Evolutionary conservation across 805 yeast species (phyloP), one percentile per base, ranked within the genome.

Genomic region (Nadsonia fulvescens): DNA sequence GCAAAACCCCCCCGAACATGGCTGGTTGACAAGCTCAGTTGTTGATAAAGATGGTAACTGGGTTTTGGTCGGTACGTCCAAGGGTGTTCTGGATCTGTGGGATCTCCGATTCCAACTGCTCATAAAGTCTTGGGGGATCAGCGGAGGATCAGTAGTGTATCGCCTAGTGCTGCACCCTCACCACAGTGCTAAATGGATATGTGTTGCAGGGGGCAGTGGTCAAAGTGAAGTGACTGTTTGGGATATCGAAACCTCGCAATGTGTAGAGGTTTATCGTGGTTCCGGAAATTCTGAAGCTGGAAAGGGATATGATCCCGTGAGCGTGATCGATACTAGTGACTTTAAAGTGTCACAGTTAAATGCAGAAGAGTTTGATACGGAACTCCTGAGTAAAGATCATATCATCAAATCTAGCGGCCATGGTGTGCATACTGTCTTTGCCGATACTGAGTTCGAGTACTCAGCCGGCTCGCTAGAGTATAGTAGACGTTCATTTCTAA

Each of bases 81-180:
- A 61, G 20, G 95, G 95, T 1, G 52, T 72, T 1, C 43, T 89
- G 15, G 70, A 69, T 35, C 48, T 86, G 9, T 82, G 93, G 92
- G 94, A 82, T 45, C 36, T 77, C 18, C 54, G 91, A 28, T 78
- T 81, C 44, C 58, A 58, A 18, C 32, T 74, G 0, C 51, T 63
- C 21, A 51, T 79, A 18, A 70, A 63, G 33, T 54, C 72, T 1
- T 75, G 81, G 69, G 61, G 62, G 6, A 58, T 79, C 23, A 62
- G 58, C 20, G 52, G 55, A 8, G 56, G 57, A 4, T 47, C 42
- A 12, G 64, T 73, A 1, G 68, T 81, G 6, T 51, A 53, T 6
- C 47, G 58, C 15, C 40, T 81, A 6, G 43, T 41, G 6, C 34
- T 53, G 3, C 53, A 66, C 17, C 68, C 74, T 0, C 47, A 46